These are phyloP conservation scores for Collybia nuda DNA, from an alignment of 768 basidiomycete genomes.

Conservation along the genomic window DNA sequence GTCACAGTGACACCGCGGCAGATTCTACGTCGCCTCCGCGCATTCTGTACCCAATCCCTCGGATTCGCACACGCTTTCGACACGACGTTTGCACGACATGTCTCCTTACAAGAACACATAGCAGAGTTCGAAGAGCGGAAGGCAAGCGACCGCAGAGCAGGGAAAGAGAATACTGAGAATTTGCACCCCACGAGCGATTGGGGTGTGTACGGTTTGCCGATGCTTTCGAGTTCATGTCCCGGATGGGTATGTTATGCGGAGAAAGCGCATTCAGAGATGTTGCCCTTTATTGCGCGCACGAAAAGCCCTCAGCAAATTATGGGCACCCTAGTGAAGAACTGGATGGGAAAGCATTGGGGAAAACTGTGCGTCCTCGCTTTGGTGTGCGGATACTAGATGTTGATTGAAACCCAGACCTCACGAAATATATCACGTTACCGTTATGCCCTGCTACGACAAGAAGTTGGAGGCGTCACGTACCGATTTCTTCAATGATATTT, in stretches of 20 bases:
- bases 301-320: constrained; percentile 95
- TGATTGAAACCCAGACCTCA: constrained; percentile 57
- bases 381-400: background rate
- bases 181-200: constrained; percentile 2
- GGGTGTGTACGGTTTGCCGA: constrained; percentile 54
- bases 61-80: constrained; percentile 88
- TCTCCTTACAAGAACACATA: constrained; percentile 80
- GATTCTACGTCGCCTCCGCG: constrained; percentile 69
- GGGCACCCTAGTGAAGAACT: constrained; percentile 91
- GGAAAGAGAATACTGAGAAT: constrained; percentile 1
- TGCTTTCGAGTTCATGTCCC: constrained; percentile 95
- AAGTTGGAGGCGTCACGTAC: constrained; percentile 96
- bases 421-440: constrained; percentile 92
- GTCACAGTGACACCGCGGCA: constrained; percentile 44
- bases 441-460: constrained; percentile 99
- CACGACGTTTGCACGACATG: constrained; percentile 90
- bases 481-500: constrained; percentile 84
- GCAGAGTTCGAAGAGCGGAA: constrained; percentile 79
- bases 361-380: constrained; percentile 53
- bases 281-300: constrained; percentile 84
- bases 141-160: constrained; percentile 21
- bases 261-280: constrained; percentile 92
- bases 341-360: constrained; percentile 70
- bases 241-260: constrained; percentile 99
- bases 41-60: constrained; percentile 65